phyloP scores from a whole-genome alignment of 768 basidiomycete species.

The Termitomyces sp. region DNA sequence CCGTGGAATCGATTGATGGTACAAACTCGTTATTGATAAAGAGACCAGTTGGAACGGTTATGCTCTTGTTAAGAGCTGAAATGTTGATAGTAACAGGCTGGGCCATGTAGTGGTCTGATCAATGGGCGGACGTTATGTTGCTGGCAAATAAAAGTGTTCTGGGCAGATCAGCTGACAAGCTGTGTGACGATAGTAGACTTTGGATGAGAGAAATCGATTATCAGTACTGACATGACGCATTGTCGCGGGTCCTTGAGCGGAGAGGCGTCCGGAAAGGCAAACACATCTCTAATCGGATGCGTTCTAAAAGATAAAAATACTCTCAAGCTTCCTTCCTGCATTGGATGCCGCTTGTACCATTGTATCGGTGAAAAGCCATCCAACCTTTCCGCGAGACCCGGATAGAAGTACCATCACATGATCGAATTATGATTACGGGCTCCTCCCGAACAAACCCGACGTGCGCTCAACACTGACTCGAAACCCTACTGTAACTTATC shows the following conservation, averaged over 20 bases:
- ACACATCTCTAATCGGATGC: neutral
- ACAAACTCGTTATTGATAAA: constrained; percentile 93
- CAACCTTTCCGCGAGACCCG: too few relatives aligned
- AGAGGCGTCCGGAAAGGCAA: neutral
- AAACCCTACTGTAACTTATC: neutral
- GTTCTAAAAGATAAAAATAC: neutral
- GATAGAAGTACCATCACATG: neutral
- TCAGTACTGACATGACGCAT: too few relatives aligned
- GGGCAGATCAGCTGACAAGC: neutral
- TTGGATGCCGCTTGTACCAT: too few relatives aligned
- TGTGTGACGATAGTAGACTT: neutral
- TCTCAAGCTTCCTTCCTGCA: neutral
- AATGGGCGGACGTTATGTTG: neutral
- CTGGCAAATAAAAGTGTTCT: neutral
- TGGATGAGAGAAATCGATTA: neutral
- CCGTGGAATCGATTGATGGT: constrained; percentile 61
- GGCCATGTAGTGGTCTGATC: constrained; percentile 27
- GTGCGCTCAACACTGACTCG: neutral
- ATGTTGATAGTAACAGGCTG: constrained; percentile 34
- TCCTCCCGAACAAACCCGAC: constrained; percentile 13
- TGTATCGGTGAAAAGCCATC: too few relatives aligned
- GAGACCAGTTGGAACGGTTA: constrained; percentile 73
- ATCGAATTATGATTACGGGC: neutral
- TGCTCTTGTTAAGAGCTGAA: constrained; percentile 37
- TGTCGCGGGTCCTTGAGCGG: neutral